Evolutionary conservation across 1,284 basidiomycete genomes (phyloP), one percentile per base, ranked within the genome.

Genomic region (Trametes versicolor): DNA sequence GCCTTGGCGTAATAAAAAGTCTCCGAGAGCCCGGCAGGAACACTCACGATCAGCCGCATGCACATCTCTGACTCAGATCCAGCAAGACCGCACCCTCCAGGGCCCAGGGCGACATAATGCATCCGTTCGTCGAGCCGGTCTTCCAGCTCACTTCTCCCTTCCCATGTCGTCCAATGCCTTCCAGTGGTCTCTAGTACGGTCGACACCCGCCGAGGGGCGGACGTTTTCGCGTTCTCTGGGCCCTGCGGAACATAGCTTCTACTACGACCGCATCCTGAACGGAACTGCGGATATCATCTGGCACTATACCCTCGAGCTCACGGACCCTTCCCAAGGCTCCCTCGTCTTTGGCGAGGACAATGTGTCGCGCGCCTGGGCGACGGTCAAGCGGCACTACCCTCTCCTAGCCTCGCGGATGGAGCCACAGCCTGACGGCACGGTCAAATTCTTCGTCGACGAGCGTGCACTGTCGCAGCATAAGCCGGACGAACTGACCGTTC

Each of bases 231-330:
- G 84, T 5, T 76, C 74, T 9, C 75, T 85, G 7, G 83, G 83
- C n/a, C 49, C 71, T 19, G 77, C 76, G 19, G 83, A 85, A 69
- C 69, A 75, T n/a, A 70, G 71, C 10, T 85, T 84, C 70, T 83
- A 82, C 72, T 84, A 78, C 77, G 84, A 84, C 71, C 64, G 72
- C 32, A 69, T 73, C 45, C 79, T 83, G 64, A 75, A 78, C 58
- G 79, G 85, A 39, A 83, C 82, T 5, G 80, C 84, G 0, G 83
- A 85, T 71, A 79, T 77, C 12, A 63, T 82, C 39, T 79, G 78
- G 54, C 73, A 77, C 54, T 74, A 78, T n/a, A 71, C 77, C 56
- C 71, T 83, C 12, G 69, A 79, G 55, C 64, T 76, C 27, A 55
- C 48, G 6, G 53, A 74, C 36, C 68, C 57, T n/a, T 68, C 57